phyloP scores from a whole-genome alignment of 2,329 filamentous ascomycete species.

The Fusarium albosuccineum region DNA sequence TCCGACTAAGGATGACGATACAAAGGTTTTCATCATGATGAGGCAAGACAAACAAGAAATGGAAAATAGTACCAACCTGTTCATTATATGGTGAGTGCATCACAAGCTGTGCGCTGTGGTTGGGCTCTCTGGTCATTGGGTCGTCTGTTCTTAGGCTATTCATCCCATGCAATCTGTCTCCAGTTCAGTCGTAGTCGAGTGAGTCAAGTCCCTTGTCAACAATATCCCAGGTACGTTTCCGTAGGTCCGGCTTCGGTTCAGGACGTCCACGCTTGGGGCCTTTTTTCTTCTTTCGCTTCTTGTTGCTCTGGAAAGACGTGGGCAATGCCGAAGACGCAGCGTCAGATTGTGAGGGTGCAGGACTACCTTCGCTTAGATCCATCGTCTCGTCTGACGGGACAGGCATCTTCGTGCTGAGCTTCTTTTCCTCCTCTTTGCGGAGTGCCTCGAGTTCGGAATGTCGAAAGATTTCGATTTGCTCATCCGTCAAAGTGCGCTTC shows the following conservation, averaged over 20 bases:
- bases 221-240: slow-evolving; percentile 76
- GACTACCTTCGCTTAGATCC: slow-evolving; percentile 20
- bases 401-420: slow-evolving; percentile 13
- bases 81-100: background rate
- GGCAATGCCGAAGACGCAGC: slow-evolving; percentile 18
- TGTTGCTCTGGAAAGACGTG: slow-evolving; percentile 36
- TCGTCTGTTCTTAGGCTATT: background rate
- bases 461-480: slow-evolving; percentile 90
- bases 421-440: slow-evolving; percentile 64
- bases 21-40: slow-evolving; percentile 81
- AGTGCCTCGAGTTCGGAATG: slow-evolving; percentile 87
- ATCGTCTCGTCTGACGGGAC: slow-evolving; percentile 33
- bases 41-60: slow-evolving; percentile 11
- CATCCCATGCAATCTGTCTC: too few species aligned
- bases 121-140: background rate
- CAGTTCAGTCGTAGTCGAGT: slow-evolving; percentile 67
- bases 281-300: slow-evolving; percentile 54
- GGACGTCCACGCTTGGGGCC: slow-evolving; percentile 54
- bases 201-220: slow-evolving; percentile 72
- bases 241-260: slow-evolving; percentile 70
- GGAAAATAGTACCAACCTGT: slow-evolving; percentile 25
- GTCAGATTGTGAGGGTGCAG: slow-evolving; percentile 22
- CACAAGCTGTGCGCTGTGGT: slow-evolving; percentile 28
- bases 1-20: slow-evolving; percentile 99
- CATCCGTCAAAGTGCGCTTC: slow-evolving; percentile 90